Evolutionary conservation across 495 filamentous ascomycete genomes (phyloP), one percentile per base, ranked within the genome.

Genomic region (Rhizodiscina lignyota): DNA sequence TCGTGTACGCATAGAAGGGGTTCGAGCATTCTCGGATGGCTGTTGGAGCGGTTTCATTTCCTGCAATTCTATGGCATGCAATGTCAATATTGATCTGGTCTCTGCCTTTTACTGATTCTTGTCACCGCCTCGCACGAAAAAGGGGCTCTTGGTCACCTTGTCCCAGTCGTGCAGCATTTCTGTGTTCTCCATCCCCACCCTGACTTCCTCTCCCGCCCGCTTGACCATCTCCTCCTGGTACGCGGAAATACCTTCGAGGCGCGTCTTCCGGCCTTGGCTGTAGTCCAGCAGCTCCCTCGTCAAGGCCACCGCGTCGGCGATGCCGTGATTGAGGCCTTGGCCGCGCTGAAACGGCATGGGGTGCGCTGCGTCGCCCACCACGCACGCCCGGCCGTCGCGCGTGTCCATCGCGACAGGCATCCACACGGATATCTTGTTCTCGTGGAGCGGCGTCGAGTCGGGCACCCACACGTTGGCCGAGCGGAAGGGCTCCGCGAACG

Each of bases 291-390:
- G 6, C 30, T 32, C 16, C 16, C 16, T 6, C 3, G 39, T 40
- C n/a, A 43, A 36, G 24, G 19, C 31, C 31, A 34, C 28, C 15
- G 31, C 37, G 21, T 47, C 44, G 21, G 16, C 42, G 8, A 70
- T 48, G 21, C 55, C 54, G 34, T 68, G 64, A 36, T 69, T 66
- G 4, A 66, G 48, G 1, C 66, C 66, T 49, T 72, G 66, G 5
- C 67, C 67, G 16, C 67, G 60, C 31, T 68, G 70, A 42, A 63
- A 66, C 0, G 66, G 60, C 72, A 77, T 77, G 1, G 70, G 59
- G 51, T 79, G 72, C 4, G 68, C 59, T 0, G 72, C 70, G 51
- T 78, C 74, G 2, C 73, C 72, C 4, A 66, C 59, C 17, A 77
- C 35, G 0, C 66, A 66, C 1, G 70, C 54, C 22, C 56, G 46